A percentile compares a stretch with the other conserved stretches of the same genome.
Conservation (phyloP, 371 early-diverging fungal species). For the Scutellospora calospora region DNA sequence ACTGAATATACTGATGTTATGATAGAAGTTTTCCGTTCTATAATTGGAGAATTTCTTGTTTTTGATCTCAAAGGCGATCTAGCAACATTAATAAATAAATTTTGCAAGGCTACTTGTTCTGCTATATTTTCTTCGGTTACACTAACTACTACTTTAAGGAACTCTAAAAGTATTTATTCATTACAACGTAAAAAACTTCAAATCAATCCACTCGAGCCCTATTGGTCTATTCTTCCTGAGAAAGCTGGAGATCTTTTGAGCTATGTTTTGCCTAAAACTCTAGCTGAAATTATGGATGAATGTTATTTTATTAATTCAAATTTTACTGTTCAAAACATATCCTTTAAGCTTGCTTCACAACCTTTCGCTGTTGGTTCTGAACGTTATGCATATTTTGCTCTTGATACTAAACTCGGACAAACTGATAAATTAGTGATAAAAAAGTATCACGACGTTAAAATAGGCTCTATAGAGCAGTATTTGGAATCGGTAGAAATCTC, state of each 20-base stretch:
- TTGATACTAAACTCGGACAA: neutral
- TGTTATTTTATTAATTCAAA: too few relatives aligned
- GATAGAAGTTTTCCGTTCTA: neutral
- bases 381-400: slow-evolving; percentile 28
- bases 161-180: too few relatives aligned
- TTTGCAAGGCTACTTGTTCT: neutral
- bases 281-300: too few relatives aligned
- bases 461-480: too few relatives aligned
- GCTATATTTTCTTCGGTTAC: neutral
- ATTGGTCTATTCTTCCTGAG: too few relatives aligned
- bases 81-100: neutral
- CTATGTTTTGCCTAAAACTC: too few relatives aligned
- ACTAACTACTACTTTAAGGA: neutral
- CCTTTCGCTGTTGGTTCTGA: slow-evolving; percentile 26
- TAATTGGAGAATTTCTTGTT: neutral
- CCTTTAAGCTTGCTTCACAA: neutral
- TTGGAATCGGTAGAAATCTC: slow-evolving; percentile 21
- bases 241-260: too few relatives aligned
- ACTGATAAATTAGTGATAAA: neutral
- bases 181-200: too few relatives aligned
- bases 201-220: too few relatives aligned
- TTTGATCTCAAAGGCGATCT: neutral
- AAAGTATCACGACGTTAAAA: too few relatives aligned
- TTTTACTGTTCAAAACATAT: too few relatives aligned
- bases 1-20: neutral